Base-by-base conservation (phyloP, 2,329 filamentous ascomycete species). In the Fusarium sublunatum region DNA sequence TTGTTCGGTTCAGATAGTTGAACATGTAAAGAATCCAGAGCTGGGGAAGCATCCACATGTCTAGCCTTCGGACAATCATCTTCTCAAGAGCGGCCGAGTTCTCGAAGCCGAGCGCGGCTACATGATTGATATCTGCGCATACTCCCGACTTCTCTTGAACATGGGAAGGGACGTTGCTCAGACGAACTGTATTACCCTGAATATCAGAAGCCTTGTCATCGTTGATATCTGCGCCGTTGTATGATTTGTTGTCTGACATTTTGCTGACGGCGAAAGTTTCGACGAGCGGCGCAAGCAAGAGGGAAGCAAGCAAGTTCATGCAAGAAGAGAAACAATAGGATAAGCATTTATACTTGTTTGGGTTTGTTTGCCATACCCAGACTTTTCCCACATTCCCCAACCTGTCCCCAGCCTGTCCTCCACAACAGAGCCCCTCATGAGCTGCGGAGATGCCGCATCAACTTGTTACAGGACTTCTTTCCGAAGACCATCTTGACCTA, bases 11-110 rank as follows among this genome's bases (percentile, higher is more conserved):
- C 7, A 67, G 36, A 1, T 67, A 67, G 26, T 67, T 67, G 53
- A 67, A 67, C 61, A 67, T 65, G 48, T 67, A 67, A 5, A 67
- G 36, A 3, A 67, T 55, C 64, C 64, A 67, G 4, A 67, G 57
- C 46, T 65, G 61, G 2, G 64, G 64, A 15, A 67, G n/a, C 64
- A 67, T 62, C 22, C 36, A 62, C 3, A 43, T 36, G 25, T 67
- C 64, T 0, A 68, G 34, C n/a, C 48, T 56, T 5, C 64, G 47
- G 4, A 68, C 64, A n/a, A 67, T 55, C 24, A 32, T 59, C 50
- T 65, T 67, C 35, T 67, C 64, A 2, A 65, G 31, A 42, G 59
- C 64, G 0, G 40, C 12, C 1, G 43, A 15, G 1, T 65, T 56
- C 0, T 52, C 45, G 12, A 65, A n/a, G 0, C 63, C 63, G 1